A percentile compares a stretch with the other conserved stretches of the same genome.
Evolutionary conservation across 163 green algal species (phyloP).

Genomic region (Scenedesmus sp.): DNA sequence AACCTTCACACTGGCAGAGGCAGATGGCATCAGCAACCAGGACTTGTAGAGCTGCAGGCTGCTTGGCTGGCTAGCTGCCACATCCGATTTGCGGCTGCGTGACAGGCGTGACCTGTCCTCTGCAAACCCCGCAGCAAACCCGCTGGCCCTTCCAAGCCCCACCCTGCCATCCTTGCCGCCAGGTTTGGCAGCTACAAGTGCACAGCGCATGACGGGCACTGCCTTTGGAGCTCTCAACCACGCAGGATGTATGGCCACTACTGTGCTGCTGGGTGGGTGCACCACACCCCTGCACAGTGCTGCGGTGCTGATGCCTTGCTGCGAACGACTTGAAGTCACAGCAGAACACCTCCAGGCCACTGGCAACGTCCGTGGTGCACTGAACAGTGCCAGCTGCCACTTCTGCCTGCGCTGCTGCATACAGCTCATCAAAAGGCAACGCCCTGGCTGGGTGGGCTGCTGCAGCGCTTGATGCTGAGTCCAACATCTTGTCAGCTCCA

Average conservation of each 20-base stretch:
- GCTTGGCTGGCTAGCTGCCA: background rate
- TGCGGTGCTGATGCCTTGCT: background rate
- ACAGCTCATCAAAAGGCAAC: conserved; percentile 54
- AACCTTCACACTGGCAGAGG: conserved; percentile 56
- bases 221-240: conserved; percentile 15
- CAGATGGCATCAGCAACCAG: background rate
- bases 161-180: background rate
- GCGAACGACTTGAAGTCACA: background rate
- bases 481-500: no score
- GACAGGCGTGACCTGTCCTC: background rate
- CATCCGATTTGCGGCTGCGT: background rate
- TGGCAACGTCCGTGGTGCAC: conserved; percentile 11
- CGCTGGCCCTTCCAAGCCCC: background rate
- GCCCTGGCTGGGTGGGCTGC: conserved; percentile 36
- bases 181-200: background rate
- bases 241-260: conserved; percentile 57
- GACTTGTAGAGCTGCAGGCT: background rate
- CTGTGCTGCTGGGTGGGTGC: conserved; percentile 44
- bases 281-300: conserved; percentile 57
- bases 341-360: conserved; percentile 55
- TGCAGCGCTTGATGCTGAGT: no score
- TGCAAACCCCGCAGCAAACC: background rate
- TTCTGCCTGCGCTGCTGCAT: conserved; percentile 29
- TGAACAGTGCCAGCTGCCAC: conserved; percentile 45
- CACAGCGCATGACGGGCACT: background rate